Evolutionary conservation across 805 yeast genomes (phyloP).

Genomic region (Tetrapisispora phaffii): DNA sequence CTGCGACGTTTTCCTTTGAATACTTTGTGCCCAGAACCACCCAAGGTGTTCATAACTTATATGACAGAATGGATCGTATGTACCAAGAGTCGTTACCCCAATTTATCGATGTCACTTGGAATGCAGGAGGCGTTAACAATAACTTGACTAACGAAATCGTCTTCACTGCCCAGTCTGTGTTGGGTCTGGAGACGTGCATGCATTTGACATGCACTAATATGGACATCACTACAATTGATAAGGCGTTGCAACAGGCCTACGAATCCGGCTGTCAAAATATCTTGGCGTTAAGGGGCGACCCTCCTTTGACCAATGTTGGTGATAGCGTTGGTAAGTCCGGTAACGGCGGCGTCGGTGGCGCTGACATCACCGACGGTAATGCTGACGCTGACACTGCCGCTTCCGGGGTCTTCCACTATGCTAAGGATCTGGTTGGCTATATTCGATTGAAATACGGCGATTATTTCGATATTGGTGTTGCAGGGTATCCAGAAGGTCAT

Average conservation of each 20-base stretch:
- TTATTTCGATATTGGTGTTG: slow-evolving; percentile 90
- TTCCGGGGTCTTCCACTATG: slow-evolving; percentile 58
- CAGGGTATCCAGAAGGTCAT: slow-evolving; percentile 96
- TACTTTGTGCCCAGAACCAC: slow-evolving; percentile 95
- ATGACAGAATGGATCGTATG: slow-evolving; percentile 97
- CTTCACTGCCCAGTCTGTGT: slow-evolving; percentile 76
- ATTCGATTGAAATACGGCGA: slow-evolving; percentile 72
- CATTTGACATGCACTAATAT: slow-evolving; percentile 95
- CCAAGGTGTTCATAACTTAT: slow-evolving; percentile 91
- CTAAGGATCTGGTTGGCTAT: slow-evolving; percentile 73
- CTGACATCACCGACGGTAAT: neutral
- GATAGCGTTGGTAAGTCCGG: neutral
- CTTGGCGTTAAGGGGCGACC: slow-evolving; percentile 90
- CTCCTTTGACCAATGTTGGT: slow-evolving; percentile 46
- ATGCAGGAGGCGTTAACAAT: slow-evolving; percentile 76
- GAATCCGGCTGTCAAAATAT: slow-evolving; percentile 92
- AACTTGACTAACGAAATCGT: slow-evolving; percentile 74
- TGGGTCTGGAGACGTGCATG: slow-evolving; percentile 95
- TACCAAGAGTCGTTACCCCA: slow-evolving; percentile 73
- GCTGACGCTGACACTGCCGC: slow-evolving; percentile 40
- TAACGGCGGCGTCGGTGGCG: slow-evolving; percentile 8
- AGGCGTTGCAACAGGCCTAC: slow-evolving; percentile 76
- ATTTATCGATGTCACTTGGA: slow-evolving; percentile 95
- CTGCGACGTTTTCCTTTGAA: slow-evolving; percentile 90
- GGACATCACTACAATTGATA: slow-evolving; percentile 71